Base-by-base conservation (phyloP, 116 monocot genomes). In the Dioscorea cayenensis region DNA sequence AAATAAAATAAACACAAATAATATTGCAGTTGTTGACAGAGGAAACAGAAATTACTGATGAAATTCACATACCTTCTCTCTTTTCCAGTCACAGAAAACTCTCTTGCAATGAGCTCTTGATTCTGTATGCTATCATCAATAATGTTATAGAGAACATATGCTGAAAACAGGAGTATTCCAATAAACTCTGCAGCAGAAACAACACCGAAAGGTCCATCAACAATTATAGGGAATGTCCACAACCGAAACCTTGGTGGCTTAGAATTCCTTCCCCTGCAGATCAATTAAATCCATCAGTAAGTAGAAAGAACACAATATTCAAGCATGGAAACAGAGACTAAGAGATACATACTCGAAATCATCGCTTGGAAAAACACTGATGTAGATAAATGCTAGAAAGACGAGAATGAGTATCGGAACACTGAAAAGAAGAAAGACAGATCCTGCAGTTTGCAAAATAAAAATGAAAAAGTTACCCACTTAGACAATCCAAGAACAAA, bases 121-220 rank as follows among this genome's bases (percentile, higher is more conserved):
- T 0, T 38, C 21, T 81, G 35, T 28, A 85, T 36, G 16, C 64
- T 60, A 69, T 83, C 89, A 69, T 14, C 49, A 66, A 68, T 52
- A 28, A 84, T 65, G 22, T 78, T 36, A 86, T 86, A 91, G 32
- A 91, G 17, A 61, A 89, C 74, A 75, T 84, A 95, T 36, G 63
- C 72, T 59, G 72, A 16, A 71, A 95, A 89, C 4, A 95, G 72
- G 43, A 82, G 4, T 37, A 95, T 91, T 58, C 91, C 88, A 65
- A 91, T 83, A 36, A 91, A 69, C 63, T 95, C 95, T 66, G 84
- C 77, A 12, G 91, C 95, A 21, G 83, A 95, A 64, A 95, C 86
- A 49, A 95, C 91, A 36, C 95, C 95, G 73, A 95, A 91, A 13
- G 91, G 89, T 35, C 95, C 95, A 63, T 91, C 89, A 12, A 85